Percentiles rank a stretch among this genome's conserved stretches.
These are phyloP conservation scores for Passiflora organensis DNA, from an alignment of 345 rosid species.

Conservation along the genomic window DNA sequence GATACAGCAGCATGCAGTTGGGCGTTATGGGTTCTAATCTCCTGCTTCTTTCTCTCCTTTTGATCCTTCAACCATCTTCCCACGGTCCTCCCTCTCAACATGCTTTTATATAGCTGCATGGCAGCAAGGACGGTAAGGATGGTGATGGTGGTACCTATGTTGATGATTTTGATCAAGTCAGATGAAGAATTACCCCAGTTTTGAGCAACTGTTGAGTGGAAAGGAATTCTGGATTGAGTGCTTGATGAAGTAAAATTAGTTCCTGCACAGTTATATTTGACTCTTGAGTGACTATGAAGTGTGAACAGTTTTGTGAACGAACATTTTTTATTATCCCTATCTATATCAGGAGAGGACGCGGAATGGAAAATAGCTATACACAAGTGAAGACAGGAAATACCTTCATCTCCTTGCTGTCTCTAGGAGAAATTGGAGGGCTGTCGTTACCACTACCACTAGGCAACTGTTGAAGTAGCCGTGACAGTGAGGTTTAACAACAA, in stretches of 20 bases:
- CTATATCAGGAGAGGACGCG: no score
- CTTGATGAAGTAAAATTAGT: conserved; percentile 54
- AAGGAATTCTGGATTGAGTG: conserved; percentile 52
- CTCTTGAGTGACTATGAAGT: no score
- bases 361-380: no score
- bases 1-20: conserved; percentile 86
- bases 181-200: conserved; percentile 44
- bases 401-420: conserved; percentile 79
- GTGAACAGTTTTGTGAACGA: no score
- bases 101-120: conserved; percentile 67
- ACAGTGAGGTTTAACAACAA: neutral
- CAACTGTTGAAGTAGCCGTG: conserved; percentile 37
- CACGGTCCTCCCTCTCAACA: conserved; percentile 62
- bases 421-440: conserved; percentile 63
- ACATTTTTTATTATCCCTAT: no score
- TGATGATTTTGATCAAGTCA: conserved; percentile 3
- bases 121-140: neutral
- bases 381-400: conserved; percentile 36
- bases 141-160: neutral
- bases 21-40: conserved; percentile 69
- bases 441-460: conserved; percentile 17
- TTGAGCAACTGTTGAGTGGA: conserved; percentile 48
- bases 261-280: conserved; percentile 34
- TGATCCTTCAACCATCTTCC: conserved; percentile 91
- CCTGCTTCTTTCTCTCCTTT: conserved; percentile 87